Percentiles rank a stretch among this genome's conserved stretches.
Conservation (phyloP, 352 stramenopile genomes). For the Pythium monospermum region DNA sequence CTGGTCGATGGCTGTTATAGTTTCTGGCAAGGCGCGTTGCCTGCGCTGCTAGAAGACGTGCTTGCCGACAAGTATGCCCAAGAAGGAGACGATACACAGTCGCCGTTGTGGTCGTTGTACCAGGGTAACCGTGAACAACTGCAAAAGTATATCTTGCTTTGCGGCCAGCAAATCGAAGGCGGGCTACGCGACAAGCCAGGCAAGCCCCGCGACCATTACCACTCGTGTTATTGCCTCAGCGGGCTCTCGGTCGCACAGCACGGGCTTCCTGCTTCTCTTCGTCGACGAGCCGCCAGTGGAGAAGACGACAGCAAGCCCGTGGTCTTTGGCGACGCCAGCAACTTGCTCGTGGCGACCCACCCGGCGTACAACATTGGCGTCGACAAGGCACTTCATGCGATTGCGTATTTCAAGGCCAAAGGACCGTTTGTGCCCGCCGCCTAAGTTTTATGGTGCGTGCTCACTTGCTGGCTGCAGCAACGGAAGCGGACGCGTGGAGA, state of each 20-base stretch:
- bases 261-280: constrained; percentile 20
- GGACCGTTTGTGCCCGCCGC: constrained; percentile 38
- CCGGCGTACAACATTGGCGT: constrained; percentile 91
- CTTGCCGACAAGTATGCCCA: constrained; percentile 32
- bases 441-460: not conserved
- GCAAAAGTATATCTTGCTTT: constrained; percentile 93
- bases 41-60: constrained; percentile 67
- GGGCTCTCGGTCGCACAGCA: constrained; percentile 94
- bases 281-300: constrained; percentile 23
- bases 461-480: constrained; percentile 9
- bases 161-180: constrained; percentile 92
- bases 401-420: constrained; percentile 64
- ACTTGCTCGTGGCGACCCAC: constrained; percentile 82
- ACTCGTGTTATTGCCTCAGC: constrained; percentile 98
- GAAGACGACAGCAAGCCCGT: constrained; percentile 28
- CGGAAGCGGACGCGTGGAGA: no score
- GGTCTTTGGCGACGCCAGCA: constrained; percentile 52
- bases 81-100: no score
- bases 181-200: constrained; percentile 93
- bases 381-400: constrained; percentile 71
- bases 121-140: constrained; percentile 72
- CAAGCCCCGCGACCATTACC: constrained; percentile 97
- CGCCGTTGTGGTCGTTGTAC: no score
- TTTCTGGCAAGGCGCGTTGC: constrained; percentile 97
- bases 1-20: constrained; percentile 99